Conservation (phyloP, 1,284 basidiomycete species). For the Phellopilus nigrolimitatus region DNA sequence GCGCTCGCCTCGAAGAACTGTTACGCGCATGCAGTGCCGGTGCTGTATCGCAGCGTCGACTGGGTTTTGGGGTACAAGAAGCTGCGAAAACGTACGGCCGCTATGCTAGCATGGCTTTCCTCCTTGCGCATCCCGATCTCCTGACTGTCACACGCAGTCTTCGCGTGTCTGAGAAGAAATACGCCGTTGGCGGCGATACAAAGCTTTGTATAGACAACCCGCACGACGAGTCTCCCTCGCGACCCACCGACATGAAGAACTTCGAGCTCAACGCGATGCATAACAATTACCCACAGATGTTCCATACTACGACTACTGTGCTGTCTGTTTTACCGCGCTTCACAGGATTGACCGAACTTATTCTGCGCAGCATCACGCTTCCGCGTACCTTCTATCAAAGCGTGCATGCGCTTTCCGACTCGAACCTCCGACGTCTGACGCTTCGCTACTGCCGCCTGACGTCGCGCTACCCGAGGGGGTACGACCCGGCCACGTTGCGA, state of each 20-base stretch:
- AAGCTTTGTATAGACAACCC: slow-evolving; percentile 4
- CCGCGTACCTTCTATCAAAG: slow-evolving; percentile 17
- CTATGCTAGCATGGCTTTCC: slow-evolving; percentile 6
- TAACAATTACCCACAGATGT: slow-evolving; percentile 6
- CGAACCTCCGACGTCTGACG: slow-evolving; percentile 7
- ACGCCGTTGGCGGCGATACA: neutral
- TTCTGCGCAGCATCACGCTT: slow-evolving; percentile 15
- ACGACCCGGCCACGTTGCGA: slow-evolving; percentile 12
- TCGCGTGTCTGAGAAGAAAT: slow-evolving; percentile 16
- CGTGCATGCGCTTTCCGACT: slow-evolving; percentile 7
- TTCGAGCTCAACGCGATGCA: neutral
- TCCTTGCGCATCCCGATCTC: slow-evolving; percentile 6
- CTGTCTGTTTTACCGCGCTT: slow-evolving; percentile 14
- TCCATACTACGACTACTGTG: slow-evolving; percentile 2
- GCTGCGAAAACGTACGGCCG: neutral
- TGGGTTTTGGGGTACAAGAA: slow-evolving; percentile 9
- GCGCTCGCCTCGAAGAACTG: slow-evolving; percentile 11
- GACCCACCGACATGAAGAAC: neutral
- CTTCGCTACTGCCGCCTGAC: slow-evolving; percentile 14
- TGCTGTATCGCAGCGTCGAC: slow-evolving; percentile 11
- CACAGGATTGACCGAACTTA: slow-evolving; percentile 11
- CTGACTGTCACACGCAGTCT: neutral
- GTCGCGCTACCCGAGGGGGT: slow-evolving; percentile 14
- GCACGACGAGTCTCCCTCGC: slow-evolving; percentile 1
- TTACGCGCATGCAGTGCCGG: slow-evolving; percentile 5